These are phyloP conservation scores for Hansenula lynferdii DNA, from an alignment of 1,139 yeast species.

Conservation along the genomic window DNA sequence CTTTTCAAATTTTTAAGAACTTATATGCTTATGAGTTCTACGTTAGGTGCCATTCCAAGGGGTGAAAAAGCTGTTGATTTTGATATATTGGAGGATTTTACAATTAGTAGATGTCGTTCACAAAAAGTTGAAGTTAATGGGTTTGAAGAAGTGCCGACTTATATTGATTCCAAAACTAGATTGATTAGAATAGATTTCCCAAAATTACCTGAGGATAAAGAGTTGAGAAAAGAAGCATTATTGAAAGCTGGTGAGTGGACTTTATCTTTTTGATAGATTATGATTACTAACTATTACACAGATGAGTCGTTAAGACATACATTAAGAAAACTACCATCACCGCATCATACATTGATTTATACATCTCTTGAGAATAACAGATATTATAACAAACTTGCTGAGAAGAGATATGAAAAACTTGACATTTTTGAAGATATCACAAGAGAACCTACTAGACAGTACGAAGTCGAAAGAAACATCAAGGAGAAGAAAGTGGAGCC, in stretches of 20 bases:
- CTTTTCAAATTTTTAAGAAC: constrained; percentile 51
- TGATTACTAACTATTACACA: not conserved
- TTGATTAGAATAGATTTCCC: constrained; percentile 53
- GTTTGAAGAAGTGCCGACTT: constrained; percentile 39
- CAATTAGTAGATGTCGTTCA: constrained; percentile 23
- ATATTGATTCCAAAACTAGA: constrained; percentile 58
- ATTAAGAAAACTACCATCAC: constrained; percentile 63
- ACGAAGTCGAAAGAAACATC: constrained; percentile 54
- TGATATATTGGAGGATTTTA: constrained; percentile 35
- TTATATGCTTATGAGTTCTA: constrained; percentile 55
- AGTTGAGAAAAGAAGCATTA: constrained; percentile 28
- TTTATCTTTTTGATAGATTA: constrained; percentile 21
- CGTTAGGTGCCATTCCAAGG: constrained; percentile 58
- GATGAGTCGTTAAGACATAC: constrained; percentile 34
- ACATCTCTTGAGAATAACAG: constrained; percentile 32
- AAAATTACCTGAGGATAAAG: constrained; percentile 37
- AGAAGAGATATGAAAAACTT: constrained; percentile 15
- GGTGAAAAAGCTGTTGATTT: constrained; percentile 42
- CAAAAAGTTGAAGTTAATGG: constrained; percentile 32
- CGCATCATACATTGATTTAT: constrained; percentile 50
- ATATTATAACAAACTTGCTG: constrained; percentile 12
- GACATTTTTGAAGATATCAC: constrained; percentile 28
- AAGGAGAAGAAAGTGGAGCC: constrained; percentile 32
- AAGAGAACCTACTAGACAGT: constrained; percentile 30
- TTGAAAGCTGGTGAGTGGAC: constrained; percentile 44